phyloP scores from a whole-genome alignment of 2,329 filamentous ascomycete genomes.

The Trichophyton benhamiae region DNA sequence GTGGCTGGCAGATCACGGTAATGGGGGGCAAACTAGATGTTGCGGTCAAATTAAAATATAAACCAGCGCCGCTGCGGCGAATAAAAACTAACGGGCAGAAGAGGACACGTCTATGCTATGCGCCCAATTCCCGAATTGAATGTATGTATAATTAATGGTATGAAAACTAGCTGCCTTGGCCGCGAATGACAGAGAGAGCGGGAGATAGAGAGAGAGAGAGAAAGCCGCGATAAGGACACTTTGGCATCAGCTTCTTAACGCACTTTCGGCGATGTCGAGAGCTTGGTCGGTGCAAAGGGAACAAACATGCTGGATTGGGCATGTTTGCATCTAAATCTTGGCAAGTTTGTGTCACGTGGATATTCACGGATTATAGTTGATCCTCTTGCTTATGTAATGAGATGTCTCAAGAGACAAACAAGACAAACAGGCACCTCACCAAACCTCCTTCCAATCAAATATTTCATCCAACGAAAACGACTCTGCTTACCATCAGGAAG shows the following conservation, averaged over 20 bases:
- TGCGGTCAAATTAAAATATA: constrained; percentile 8
- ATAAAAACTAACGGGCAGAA: constrained; percentile 1
- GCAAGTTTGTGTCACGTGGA: not conserved
- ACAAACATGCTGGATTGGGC: constrained; percentile 12
- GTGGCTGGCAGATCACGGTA: not conserved
- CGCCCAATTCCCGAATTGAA: not conserved
- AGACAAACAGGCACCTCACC: too few relatives aligned
- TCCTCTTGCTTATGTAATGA: not conserved
- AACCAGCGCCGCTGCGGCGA: not conserved
- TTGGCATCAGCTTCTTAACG: constrained; percentile 11
- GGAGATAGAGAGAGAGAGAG: not conserved
- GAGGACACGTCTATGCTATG: constrained; percentile 13
- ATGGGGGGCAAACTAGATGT: not conserved
- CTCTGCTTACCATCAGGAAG: too few relatives aligned
- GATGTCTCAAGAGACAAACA: not conserved
- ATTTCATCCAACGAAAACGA: too few relatives aligned
- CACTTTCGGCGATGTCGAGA: not conserved
- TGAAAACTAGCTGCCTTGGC: not conserved
- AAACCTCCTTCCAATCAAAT: too few relatives aligned
- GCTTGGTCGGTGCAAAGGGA: not conserved
- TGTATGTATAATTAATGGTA: too few relatives aligned
- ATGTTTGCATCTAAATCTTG: constrained; percentile 6
- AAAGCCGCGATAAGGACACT: constrained; percentile 14
- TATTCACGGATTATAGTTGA: not conserved
- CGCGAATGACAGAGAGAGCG: not conserved